Evolutionary conservation across 805 yeast species (phyloP).

Genomic region (Barnettozyma populi): DNA sequence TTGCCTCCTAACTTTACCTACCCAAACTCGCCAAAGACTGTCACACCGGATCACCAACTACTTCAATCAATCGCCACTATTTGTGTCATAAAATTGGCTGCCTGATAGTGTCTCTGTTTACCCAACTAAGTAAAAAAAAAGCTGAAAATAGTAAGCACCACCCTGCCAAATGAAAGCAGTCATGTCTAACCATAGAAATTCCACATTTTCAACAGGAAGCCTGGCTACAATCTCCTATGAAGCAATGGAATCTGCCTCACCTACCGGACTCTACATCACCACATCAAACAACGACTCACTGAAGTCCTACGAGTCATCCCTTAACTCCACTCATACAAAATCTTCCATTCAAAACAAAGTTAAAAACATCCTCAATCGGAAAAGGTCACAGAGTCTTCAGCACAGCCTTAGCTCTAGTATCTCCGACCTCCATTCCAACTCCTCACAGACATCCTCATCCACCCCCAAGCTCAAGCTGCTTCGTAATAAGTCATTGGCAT

Average conservation of each 20-base stretch:
- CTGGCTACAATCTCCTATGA: neutral
- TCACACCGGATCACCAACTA: neutral
- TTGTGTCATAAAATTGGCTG: neutral
- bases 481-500: slow-evolving; percentile 12
- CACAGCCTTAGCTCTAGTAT: neutral
- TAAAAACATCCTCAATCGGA: slow-evolving; percentile 10
- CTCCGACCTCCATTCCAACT: neutral
- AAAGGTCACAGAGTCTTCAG: slow-evolving; percentile 15
- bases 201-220: neutral
- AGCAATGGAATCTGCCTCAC: neutral
- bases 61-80: neutral
- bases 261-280: slow-evolving; percentile 12
- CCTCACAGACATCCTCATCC: slow-evolving; percentile 1
- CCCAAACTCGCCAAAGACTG: neutral
- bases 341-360: slow-evolving; percentile 10
- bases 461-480: slow-evolving; percentile 6
- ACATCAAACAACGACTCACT: slow-evolving; percentile 21
- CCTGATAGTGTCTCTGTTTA: neutral
- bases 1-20: no score
- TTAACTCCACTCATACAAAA: slow-evolving; percentile 15
- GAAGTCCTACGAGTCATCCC: slow-evolving; percentile 19
- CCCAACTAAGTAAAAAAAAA: neutral
- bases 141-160: no score
- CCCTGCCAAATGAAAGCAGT: neutral
- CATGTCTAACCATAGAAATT: neutral